These are phyloP conservation scores for Capsicum baccatum DNA, from an alignment of 257 asterid genomes.

Conservation along the genomic window DNA sequence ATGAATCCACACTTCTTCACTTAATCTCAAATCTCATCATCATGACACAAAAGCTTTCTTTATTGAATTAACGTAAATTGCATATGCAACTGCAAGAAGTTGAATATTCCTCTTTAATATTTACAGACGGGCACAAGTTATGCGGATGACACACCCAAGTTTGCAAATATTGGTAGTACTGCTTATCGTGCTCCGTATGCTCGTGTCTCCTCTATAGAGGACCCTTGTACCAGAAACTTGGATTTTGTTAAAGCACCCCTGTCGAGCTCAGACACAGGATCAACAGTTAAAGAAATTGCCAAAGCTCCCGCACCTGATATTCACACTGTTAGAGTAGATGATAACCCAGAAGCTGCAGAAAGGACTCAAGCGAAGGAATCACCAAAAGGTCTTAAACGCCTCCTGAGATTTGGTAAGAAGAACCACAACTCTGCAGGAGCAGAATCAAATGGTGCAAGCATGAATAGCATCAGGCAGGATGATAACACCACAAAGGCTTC, in stretches of 20 bases:
- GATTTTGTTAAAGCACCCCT: constrained; percentile 55
- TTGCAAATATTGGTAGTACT: constrained; percentile 34
- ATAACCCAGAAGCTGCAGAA: constrained; percentile 50
- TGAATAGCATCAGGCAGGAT: constrained; percentile 53
- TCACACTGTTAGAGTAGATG: constrained; percentile 50
- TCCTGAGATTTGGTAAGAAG: constrained; percentile 88
- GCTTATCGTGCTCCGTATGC: constrained; percentile 72
- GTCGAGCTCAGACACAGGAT: constrained; percentile 39
- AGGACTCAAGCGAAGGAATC: constrained; percentile 64
- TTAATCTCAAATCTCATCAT: too few species aligned
- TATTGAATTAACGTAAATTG: neutral
- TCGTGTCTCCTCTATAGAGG: constrained; percentile 69
- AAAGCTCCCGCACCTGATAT: constrained; percentile 51
- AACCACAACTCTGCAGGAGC: constrained; percentile 60
- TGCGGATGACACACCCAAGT: constrained; percentile 49
- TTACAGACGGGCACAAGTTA: constrained; percentile 49
- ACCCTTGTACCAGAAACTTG: constrained; percentile 56
- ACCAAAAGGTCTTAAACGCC: constrained; percentile 78
- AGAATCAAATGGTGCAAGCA: constrained; percentile 59
- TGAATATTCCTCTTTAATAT: constrained; percentile 25
- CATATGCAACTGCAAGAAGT: neutral
- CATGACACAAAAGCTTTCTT: neutral
- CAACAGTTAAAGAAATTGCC: constrained; percentile 51
- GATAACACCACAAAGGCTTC: constrained; percentile 43
- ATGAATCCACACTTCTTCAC: too few species aligned